phyloP scores from a whole-genome alignment of 208 protist species.

The Acanthamoeba divionensis region DNA sequence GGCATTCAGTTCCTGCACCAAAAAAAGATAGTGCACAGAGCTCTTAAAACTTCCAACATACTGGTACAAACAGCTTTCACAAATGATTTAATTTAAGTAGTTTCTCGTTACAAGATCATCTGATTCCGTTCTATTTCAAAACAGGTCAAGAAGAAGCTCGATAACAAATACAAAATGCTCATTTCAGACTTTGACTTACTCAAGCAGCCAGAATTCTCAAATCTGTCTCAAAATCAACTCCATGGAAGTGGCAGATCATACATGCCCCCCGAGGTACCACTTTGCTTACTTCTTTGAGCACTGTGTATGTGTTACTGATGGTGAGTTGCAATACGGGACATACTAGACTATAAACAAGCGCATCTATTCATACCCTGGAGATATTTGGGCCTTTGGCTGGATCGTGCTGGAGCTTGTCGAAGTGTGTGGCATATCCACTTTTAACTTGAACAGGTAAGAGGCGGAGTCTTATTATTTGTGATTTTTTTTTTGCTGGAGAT shows the following conservation, averaged over 20 bases:
- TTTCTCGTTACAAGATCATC: background rate
- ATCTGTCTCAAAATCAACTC: background rate
- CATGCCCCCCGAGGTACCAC: constrained; percentile 15
- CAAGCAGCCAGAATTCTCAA: background rate
- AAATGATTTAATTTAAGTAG: background rate
- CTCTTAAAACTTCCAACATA: constrained; percentile 43
- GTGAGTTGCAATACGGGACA: background rate
- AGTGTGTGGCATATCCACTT: constrained; percentile 12
- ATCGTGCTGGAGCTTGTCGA: constrained; percentile 25
- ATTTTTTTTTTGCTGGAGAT: too few relatives aligned
- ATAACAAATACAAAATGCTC: background rate
- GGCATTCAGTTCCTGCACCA: constrained; percentile 41
- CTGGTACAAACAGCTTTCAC: background rate
- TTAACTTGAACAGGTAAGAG: too few relatives aligned
- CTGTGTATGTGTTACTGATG: too few relatives aligned
- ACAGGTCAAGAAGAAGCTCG: background rate
- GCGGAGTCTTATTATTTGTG: too few relatives aligned
- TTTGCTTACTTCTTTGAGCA: background rate
- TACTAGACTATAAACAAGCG: constrained; percentile 23
- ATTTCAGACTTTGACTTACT: background rate
- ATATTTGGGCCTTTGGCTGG: constrained; percentile 38
- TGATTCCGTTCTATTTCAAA: background rate
- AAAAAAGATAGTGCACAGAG: constrained; percentile 6
- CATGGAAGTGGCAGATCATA: background rate
- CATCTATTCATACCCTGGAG: constrained; percentile 8